phyloP scores from a whole-genome alignment of 2,329 filamentous ascomycete species.

The Immersiporthe knoxdaviesiana region DNA sequence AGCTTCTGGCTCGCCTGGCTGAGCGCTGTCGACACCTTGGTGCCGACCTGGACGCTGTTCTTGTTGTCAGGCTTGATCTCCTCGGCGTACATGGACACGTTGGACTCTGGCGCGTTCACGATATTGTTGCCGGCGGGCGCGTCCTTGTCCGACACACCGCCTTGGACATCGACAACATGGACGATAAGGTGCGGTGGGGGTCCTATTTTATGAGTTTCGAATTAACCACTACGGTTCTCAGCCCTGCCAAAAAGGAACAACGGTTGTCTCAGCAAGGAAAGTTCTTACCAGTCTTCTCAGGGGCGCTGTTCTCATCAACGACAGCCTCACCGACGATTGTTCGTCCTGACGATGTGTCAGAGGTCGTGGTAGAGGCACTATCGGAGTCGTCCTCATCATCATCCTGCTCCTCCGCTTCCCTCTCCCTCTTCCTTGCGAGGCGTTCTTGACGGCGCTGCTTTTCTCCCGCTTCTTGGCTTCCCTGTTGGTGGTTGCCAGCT shows the following conservation, averaged over 20 bases:
- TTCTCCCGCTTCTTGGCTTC: constrained; percentile 9
- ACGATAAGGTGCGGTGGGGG: neutral
- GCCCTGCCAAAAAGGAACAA: neutral
- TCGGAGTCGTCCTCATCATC: neutral
- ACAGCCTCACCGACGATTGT: constrained; percentile 1
- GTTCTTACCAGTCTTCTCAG: neutral
- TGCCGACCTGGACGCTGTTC: neutral
- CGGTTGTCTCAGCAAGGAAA: neutral
- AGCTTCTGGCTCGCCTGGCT: neutral
- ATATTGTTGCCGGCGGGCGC: neutral
- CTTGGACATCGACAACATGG: neutral
- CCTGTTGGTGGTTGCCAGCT: neutral
- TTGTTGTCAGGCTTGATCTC: constrained; percentile 8
- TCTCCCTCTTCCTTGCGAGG: neutral
- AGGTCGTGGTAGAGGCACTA: constrained; percentile 7
- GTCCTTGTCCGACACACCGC: neutral
- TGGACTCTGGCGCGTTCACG: neutral
- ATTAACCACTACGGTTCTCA: too few relatives aligned
- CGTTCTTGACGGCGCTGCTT: constrained; percentile 10
- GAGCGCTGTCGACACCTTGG: neutral
- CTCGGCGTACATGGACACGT: too few relatives aligned
- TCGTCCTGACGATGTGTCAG: neutral
- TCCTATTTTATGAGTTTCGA: neutral
- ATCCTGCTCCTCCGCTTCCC: neutral
- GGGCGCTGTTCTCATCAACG: too few relatives aligned